These are phyloP conservation scores for Caloboletus inedulis DNA, from an alignment of 1,284 basidiomycete genomes.

Conservation along the genomic window DNA sequence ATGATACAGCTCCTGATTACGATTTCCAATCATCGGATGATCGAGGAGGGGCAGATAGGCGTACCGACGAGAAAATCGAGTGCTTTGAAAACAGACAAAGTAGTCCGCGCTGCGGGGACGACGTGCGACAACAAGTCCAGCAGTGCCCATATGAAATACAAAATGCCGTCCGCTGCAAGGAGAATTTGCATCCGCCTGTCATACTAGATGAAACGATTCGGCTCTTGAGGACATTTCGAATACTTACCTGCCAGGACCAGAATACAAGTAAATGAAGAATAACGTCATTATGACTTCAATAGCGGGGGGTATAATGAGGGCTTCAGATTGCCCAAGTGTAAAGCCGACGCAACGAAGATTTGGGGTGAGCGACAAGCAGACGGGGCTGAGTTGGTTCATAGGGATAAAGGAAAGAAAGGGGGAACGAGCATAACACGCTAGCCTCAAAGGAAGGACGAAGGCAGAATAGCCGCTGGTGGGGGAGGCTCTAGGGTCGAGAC, in stretches of 20 bases:
- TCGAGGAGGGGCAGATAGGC: constrained; percentile 16
- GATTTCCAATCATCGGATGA: neutral
- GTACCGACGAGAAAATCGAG: constrained; percentile 48
- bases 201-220: neutral
- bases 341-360: constrained; percentile 68
- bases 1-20: constrained; percentile 45
- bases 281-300: constrained; percentile 60
- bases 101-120: constrained; percentile 46
- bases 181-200: constrained; percentile 50
- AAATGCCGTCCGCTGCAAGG: constrained; percentile 58
- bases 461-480: constrained; percentile 23
- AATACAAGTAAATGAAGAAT: constrained; percentile 48
- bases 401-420: constrained; percentile 2
- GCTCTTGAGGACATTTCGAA: neutral
- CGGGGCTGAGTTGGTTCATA: constrained; percentile 38
- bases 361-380: constrained; percentile 67
- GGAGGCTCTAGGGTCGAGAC: constrained; percentile 5
- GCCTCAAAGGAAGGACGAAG: constrained; percentile 18
- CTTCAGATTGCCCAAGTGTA: constrained; percentile 43
- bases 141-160: constrained; percentile 56
- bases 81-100: constrained; percentile 35
- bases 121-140: constrained; percentile 59
- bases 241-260: constrained; percentile 54
- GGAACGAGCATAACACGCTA: constrained; percentile 25
- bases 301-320: constrained; percentile 59